Base-by-base conservation (phyloP, 108 stramenopile genomes). In the Phaeodactylum tricornutum region DNA sequence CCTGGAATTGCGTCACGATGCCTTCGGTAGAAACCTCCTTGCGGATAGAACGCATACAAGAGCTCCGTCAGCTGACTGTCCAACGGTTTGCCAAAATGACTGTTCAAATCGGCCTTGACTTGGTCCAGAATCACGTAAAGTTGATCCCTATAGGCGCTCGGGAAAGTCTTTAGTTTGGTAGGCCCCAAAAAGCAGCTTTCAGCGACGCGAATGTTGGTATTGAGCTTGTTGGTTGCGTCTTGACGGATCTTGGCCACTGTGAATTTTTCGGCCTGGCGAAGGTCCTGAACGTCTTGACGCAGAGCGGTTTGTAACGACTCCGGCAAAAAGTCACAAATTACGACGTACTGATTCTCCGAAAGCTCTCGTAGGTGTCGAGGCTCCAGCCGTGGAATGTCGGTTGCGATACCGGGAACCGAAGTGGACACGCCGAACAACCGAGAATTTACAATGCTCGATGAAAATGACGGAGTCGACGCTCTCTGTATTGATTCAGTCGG, bases 11-110 rank as follows among this genome's bases (percentile, higher is more conserved):
- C 77, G 63, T 87, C 85, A 17, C 71, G 63, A 50, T 87, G 85
- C 11, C 80, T 58, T 33, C 75, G 61, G 51, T 87, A 87, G 45
- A 77, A 87, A 8, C 85, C 85, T 25, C 81, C 81, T 33, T 43
- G 37, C 23, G 85, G 85, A 44, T 87, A 87, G 47, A 78, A 87
- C 31, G 75, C 85, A 53, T 82, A 87, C 28, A 82, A 46, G 30
- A 78, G 50, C 42, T 87, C 80, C 9, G 49, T 44, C 20, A 86
- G 53, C 8, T 57, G 49, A 17, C 29, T 22, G 46, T 81, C 79
- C 25, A 48, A 29, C 12, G 47, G 47, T 45, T n/a, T n/a, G n/a
- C n/a, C n/a, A n/a, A n/a, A n/a, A n/a, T n/a, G n/a, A n/a, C n/a
- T n/a, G n/a, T n/a, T n/a, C n/a, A n/a, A n/a, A n/a, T n/a, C n/a